Evolutionary conservation across 2,329 filamentous ascomycete genomes (phyloP), one percentile per base, ranked within the genome.

Genomic region (Aspergillus persii): DNA sequence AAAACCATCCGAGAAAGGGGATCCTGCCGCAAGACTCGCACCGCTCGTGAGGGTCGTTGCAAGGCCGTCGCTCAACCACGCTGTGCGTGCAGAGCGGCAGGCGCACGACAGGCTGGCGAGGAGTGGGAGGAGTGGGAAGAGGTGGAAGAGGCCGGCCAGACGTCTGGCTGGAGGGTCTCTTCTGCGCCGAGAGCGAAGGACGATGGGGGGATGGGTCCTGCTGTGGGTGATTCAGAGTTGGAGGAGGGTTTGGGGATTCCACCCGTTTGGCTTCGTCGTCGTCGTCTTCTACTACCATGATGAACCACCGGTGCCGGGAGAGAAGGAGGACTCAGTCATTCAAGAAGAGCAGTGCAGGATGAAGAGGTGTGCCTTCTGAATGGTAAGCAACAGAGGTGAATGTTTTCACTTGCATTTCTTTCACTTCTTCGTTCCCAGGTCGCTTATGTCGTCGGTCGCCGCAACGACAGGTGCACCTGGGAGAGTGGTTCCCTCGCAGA

Each of bases 1-100:
- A 95, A 26, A 95, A 76, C 84, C 89, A 95, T 29, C 89, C 89
- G 55, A 88, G 80, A 15, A 80, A 75, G 0, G 88, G 84, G 1
- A 74, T 72, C 46, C 76, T 75, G 44, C 77, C 76, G 67, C 91
- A 95, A 27, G 80, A 69, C 7, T 81, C 75, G 74, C 91, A 95
- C 18, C 72, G 68, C 30, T 79, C 70, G 23, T 75, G 59, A 36
- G 82, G 83, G 66, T 87, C 60, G 2, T 65, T 53, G 53, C 70
- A 71, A 57, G 65, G 90, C 49, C 91, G 73, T 30, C 88, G 85
- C 8, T 85, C 84, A 82, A 92, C 87, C 57, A 82, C 86, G 50
- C 86, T 76, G 69, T 93, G 90, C 18, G 61, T 63, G 50, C 63
- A 51, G n/a, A 47, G 51, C 12, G 54, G 51, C 29, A 46, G 50